These are phyloP conservation scores for Fusarium vanettenii DNA, from an alignment of 2,329 filamentous ascomycete species.

Conservation along the genomic window DNA sequence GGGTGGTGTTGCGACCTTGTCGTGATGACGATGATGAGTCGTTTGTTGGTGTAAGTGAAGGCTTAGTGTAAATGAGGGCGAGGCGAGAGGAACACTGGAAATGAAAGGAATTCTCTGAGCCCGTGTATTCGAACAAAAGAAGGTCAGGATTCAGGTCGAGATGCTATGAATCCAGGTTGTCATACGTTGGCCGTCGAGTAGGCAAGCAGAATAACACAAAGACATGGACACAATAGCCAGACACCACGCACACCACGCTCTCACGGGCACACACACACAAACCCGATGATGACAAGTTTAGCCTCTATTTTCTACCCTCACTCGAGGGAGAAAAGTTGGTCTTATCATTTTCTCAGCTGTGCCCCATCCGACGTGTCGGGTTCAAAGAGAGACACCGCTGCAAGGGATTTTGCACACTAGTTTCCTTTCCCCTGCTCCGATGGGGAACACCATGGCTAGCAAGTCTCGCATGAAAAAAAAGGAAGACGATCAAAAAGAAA, in stretches of 20 bases:
- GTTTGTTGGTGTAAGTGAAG: constrained; percentile 1
- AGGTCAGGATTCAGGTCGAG: constrained; percentile 13
- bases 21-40: constrained; percentile 11
- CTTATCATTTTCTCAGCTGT: constrained; percentile 9
- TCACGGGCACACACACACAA: constrained; percentile 14
- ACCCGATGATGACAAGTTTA: constrained; percentile 23
- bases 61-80: neutral
- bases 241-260: constrained; percentile 7
- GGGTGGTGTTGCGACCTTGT: constrained; percentile 12
- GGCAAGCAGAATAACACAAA: constrained; percentile 25
- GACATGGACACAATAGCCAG: constrained; percentile 2
- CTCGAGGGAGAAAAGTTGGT: constrained; percentile 9
- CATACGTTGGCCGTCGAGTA: constrained; percentile 15
- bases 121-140: neutral
- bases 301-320: constrained; percentile 13
- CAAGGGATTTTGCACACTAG: neutral
- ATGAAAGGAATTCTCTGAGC: neutral
- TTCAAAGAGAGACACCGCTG: neutral
- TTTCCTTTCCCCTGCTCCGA: neutral
- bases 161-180: constrained; percentile 14
- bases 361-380: constrained; percentile 3
- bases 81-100: neutral
- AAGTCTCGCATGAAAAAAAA: neutral
- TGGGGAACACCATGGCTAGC: neutral
- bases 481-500: neutral